Evolutionary conservation across 257 asterid genomes (phyloP).

Genomic region (Solanum appendiculatum): DNA sequence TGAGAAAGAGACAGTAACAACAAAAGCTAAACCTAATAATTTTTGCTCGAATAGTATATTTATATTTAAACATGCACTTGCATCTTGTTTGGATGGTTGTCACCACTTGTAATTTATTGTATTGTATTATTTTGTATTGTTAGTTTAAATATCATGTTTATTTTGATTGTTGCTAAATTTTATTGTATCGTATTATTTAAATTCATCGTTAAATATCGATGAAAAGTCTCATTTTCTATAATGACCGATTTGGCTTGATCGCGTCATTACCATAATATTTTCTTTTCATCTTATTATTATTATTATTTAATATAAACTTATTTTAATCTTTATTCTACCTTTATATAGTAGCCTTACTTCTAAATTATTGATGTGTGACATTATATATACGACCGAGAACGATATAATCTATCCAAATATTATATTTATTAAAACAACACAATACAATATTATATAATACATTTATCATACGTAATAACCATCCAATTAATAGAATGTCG

Average conservation of each 20-base stretch:
- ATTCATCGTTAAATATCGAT: no score
- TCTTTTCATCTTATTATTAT: no score
- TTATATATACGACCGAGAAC: neutral
- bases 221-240: no score
- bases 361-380: no score
- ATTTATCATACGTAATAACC: neutral
- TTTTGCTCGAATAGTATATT: neutral
- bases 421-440: no score
- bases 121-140: neutral
- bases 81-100: neutral
- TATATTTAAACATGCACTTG: neutral
- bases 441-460: rapidly evolving
- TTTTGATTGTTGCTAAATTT: neutral
- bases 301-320: no score
- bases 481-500: neutral
- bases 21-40: neutral
- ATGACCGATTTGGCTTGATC: neutral
- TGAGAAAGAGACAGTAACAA: no score
- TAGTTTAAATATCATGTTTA: no score
- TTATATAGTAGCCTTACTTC: no score
- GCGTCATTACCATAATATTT: neutral
- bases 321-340: no score
- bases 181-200: no score
- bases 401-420: no score
- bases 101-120: rapidly evolving